phyloP scores from a whole-genome alignment of 306 rosid genomes.

The Macrotyloma uniflorum region DNA sequence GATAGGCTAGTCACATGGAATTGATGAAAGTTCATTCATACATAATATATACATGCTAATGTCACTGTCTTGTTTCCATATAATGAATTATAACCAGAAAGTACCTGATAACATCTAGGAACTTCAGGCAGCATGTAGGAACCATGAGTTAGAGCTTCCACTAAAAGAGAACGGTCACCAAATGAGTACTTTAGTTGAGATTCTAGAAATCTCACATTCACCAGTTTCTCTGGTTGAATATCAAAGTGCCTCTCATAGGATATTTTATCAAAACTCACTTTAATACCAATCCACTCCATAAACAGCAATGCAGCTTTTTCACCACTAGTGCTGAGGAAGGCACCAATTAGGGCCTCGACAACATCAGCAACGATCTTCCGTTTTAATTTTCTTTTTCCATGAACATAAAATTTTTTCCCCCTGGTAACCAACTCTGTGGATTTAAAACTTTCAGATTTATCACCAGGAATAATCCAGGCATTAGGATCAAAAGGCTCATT shows the following conservation, averaged over 20 bases:
- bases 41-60: not conserved
- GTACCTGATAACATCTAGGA: constrained; percentile 91
- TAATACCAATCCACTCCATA: constrained; percentile 76
- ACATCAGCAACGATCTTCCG: constrained; percentile 74
- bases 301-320: constrained; percentile 70
- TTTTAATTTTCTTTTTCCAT: constrained; percentile 54
- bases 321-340: constrained; percentile 74
- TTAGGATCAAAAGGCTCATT: constrained; percentile 68
- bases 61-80: not conserved
- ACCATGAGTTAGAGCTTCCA: constrained; percentile 94
- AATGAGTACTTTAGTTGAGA: constrained; percentile 65
- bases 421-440: constrained; percentile 38
- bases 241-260: constrained; percentile 54
- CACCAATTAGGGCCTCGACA: constrained; percentile 95
- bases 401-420: constrained; percentile 42
- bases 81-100: constrained; percentile 14
- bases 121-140: constrained; percentile 89
- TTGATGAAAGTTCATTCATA: not conserved
- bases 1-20: not conserved
- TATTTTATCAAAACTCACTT: constrained; percentile 49
- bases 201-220: constrained; percentile 59
- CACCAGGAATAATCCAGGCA: constrained; percentile 74
- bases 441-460: constrained; percentile 30
- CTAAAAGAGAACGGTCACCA: constrained; percentile 55
- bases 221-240: constrained; percentile 45